Conservation (phyloP, 768 basidiomycete genomes). For the Xerocomellus dryophilus region DNA sequence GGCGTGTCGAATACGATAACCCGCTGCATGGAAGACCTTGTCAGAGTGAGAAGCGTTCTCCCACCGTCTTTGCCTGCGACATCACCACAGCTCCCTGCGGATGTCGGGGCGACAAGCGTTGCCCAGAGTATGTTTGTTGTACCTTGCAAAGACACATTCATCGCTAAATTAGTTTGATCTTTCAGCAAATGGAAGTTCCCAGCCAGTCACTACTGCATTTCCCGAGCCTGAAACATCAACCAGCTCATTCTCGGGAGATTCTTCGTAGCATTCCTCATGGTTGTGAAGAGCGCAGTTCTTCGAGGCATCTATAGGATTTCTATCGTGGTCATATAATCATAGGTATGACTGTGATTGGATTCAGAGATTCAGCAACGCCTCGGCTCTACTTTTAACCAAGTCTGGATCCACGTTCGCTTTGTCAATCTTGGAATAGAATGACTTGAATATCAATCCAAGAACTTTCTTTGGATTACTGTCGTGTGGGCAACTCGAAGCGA, state of each 20-base stretch:
- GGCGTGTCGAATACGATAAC: constrained; percentile 72
- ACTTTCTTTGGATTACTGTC: constrained; percentile 22
- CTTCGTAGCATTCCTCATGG: constrained; percentile 3
- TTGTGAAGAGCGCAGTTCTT: background rate
- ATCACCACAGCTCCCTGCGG: constrained; percentile 6
- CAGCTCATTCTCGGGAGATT: background rate
- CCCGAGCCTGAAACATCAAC: constrained; percentile 1
- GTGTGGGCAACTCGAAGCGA: constrained; percentile 31
- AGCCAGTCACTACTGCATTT: background rate
- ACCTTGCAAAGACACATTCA: background rate
- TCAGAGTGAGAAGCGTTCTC: constrained; percentile 69
- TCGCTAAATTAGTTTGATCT: background rate
- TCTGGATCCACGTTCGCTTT: constrained; percentile 54
- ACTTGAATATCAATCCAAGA: constrained; percentile 54
- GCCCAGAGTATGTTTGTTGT: constrained; percentile 13
- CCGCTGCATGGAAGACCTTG: constrained; percentile 75
- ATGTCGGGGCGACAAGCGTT: constrained; percentile 6
- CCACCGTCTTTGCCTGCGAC: constrained; percentile 37
- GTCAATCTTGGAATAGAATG: constrained; percentile 62
- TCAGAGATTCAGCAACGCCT: constrained; percentile 33
- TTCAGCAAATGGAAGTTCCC: background rate
- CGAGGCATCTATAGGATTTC: background rate
- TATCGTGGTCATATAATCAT: background rate
- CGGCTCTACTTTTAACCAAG: constrained; percentile 52
- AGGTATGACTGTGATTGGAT: background rate